Conservation (phyloP, 768 basidiomycete species). For the Leccinum arenicola region DNA sequence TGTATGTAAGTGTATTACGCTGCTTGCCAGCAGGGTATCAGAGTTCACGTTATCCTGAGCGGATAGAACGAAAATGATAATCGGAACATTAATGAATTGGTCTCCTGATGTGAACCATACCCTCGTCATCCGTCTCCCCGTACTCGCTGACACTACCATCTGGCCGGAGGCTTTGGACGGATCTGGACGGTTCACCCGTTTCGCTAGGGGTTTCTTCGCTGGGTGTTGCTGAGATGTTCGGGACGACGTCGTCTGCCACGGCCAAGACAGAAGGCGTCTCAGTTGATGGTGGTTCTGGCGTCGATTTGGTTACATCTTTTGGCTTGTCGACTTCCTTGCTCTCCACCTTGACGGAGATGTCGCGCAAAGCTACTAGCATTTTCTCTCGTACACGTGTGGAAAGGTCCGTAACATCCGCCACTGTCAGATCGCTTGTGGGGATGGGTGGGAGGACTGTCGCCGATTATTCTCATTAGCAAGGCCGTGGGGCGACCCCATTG, state of each 20-base stretch:
- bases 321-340: conserved; percentile 19
- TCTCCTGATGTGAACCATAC: conserved; percentile 73
- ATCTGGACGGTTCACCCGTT: conserved; percentile 23
- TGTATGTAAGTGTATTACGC: conserved; percentile 17
- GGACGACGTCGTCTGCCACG: conserved; percentile 30
- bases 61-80: conserved; percentile 5
- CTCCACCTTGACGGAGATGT: conserved; percentile 64
- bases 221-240: conserved; percentile 26
- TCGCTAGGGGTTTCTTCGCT: conserved; percentile 28
- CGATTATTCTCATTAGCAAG: conserved; percentile 6
- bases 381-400: conserved; percentile 62
- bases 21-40: conserved; percentile 23
- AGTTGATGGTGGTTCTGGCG: conserved; percentile 13
- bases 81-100: conserved; percentile 34
- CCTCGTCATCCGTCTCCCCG: conserved; percentile 83
- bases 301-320: conserved; percentile 22
- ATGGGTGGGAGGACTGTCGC: conserved; percentile 85
- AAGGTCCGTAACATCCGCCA: conserved; percentile 68
- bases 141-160: conserved; percentile 64
- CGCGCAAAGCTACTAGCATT: conserved; percentile 77
- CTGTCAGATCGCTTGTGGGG: conserved; percentile 65
- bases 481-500: not conserved
- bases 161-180: conserved; percentile 36
- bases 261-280: conserved; percentile 1
- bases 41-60: conserved; percentile 1